Base-by-base conservation (phyloP, 805 yeast species). In the Suhomyces tanzawaensis region DNA sequence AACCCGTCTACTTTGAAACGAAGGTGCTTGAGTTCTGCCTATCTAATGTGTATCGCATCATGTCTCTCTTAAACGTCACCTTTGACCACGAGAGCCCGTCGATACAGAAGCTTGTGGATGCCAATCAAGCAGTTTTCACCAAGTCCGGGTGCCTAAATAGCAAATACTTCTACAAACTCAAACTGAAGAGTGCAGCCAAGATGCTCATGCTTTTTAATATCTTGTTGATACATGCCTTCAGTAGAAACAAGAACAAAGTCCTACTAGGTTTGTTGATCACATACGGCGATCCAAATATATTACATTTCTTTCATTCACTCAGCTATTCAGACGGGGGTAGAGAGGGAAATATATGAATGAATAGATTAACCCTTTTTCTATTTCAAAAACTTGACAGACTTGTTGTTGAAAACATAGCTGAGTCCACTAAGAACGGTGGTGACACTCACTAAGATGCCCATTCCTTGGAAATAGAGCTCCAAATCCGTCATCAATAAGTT, bases 401-500 rank as follows among this genome's bases (percentile, higher is more conserved):
- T 72, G 43, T 74, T 82, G 34, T 82, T 74, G 49, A 85, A 76
- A 4, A 84, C 69, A 60, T 90, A 90, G 7, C 89, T 81, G 24
- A 81, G 60, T 0, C 96, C 96, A 56, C 95, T 85, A 43, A 77
- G 54, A 0, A 84, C 54, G 1, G 97, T 90, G 0, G 96, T 87
- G 2, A 72, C 43, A 2, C 66, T 66, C 25, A 60, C 71, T 8
- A 53, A 37, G 39, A 48, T 42, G 17, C 58, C 66, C 41, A 54
- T 51, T 29, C 53, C 60, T 13, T 52, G 48, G 35, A 59, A 56
- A n/a, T 45, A 39, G 7, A 46, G 32, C 8, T 33, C 36, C 40
- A 47, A 42, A 19, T 44, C 48, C 1, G 41, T 39, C 15, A 49
- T 31, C n/a, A 51, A 32, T 25, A 53, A 32, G 19, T 45, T 30